Evolutionary conservation across 257 asterid species (phyloP).

Genomic region (Solanum stenotomum): DNA sequence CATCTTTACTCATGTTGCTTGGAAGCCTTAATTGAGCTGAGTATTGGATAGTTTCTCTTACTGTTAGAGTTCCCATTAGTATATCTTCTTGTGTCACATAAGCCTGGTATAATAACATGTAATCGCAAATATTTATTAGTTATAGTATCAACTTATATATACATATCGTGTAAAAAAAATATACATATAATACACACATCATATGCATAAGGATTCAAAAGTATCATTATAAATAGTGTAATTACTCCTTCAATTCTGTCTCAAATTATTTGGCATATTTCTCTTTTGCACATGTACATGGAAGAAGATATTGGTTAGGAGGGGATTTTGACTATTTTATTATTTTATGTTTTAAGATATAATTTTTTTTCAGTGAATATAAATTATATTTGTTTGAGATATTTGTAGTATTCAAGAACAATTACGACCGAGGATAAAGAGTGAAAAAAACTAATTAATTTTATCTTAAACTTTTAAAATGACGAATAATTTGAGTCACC

Average conservation of each 20-base stretch:
- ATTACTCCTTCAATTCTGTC: neutral
- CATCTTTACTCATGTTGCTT: slow-evolving; percentile 24
- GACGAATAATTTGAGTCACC: neutral
- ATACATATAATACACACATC: neutral
- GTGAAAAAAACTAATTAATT: neutral
- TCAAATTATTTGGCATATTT: neutral
- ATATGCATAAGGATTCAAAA: neutral
- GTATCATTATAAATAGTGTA: neutral
- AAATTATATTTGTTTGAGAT: neutral
- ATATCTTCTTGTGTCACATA: slow-evolving; percentile 84
- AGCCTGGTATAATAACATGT: slow-evolving; percentile 32
- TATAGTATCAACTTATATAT: neutral
- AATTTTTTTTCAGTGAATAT: neutral
- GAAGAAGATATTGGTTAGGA: neutral
- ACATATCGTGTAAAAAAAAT: neutral
- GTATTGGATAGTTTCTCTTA: slow-evolving; percentile 68
- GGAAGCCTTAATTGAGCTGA: slow-evolving; percentile 67
- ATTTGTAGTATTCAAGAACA: neutral
- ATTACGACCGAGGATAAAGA: neutral
- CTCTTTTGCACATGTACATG: neutral
- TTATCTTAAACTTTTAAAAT: neutral
- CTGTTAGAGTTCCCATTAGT: slow-evolving; percentile 76
- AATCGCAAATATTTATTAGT: neutral
- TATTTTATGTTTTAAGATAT: neutral
- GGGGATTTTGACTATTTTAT: neutral